Evolutionary conservation across 805 yeast species (phyloP).

Genomic region (Zygoascus flipseniorum): DNA sequence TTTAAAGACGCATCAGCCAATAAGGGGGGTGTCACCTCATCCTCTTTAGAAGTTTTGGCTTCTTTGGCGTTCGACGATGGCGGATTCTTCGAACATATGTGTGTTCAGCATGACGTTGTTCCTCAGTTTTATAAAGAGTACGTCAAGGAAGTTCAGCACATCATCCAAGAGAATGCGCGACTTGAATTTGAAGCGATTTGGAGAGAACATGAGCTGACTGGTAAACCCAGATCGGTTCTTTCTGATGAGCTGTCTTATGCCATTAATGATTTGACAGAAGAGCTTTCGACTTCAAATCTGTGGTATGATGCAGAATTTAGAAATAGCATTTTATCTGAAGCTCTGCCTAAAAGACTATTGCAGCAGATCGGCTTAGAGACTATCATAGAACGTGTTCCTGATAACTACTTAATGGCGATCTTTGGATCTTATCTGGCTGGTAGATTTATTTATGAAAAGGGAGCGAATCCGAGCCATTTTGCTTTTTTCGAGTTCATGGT

Average conservation of each 20-base stretch:
- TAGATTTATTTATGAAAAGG: slow-evolving; percentile 73
- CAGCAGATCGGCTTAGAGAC: slow-evolving; percentile 51
- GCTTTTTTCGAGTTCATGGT: slow-evolving; percentile 39
- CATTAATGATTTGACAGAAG: slow-evolving; percentile 79
- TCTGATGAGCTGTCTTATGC: slow-evolving; percentile 80
- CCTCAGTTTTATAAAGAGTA: slow-evolving; percentile 78
- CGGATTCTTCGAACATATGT: slow-evolving; percentile 73
- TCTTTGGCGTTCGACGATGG: slow-evolving; percentile 85
- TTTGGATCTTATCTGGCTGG: slow-evolving; percentile 83
- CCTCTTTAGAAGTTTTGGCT: slow-evolving; percentile 90
- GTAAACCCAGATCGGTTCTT: slow-evolving; percentile 49
- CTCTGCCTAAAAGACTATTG: slow-evolving; percentile 69
- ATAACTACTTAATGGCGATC: slow-evolving; percentile 76
- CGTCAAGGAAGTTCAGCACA: slow-evolving; percentile 73
- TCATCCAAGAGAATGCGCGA: slow-evolving; percentile 68
- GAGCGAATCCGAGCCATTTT: slow-evolving; percentile 65
- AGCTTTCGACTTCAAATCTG: slow-evolving; percentile 67
- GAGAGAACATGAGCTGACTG: slow-evolving; percentile 59
- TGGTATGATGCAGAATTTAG: slow-evolving; percentile 80
- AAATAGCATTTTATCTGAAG: slow-evolving; percentile 62
- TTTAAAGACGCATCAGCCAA: slow-evolving; percentile 96
- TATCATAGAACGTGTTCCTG: slow-evolving; percentile 74
- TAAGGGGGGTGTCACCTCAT: slow-evolving; percentile 98
- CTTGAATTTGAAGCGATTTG: slow-evolving; percentile 83
- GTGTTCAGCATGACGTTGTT: slow-evolving; percentile 41